Conservation (phyloP, 1,139 yeast genomes). For the Taiozyma sp. region DNA sequence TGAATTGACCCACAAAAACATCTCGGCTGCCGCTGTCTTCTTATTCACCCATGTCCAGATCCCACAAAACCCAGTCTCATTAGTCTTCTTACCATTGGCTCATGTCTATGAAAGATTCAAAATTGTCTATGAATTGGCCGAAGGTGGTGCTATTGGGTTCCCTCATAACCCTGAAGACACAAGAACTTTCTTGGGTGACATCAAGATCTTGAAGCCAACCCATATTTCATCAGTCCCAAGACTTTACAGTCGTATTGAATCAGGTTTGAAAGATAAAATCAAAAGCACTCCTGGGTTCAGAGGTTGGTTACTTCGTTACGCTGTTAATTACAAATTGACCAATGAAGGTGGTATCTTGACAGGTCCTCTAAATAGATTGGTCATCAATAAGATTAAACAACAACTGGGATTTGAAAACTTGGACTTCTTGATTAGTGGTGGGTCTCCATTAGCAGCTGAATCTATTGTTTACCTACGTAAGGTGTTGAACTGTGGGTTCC, state of each 20-base stretch:
- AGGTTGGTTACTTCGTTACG: conserved; percentile 22
- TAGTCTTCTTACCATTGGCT: conserved; percentile 53
- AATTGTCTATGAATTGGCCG: conserved; percentile 22
- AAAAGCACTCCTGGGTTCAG: conserved; percentile 22
- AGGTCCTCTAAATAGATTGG: conserved; percentile 35
- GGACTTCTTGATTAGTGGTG: conserved; percentile 37
- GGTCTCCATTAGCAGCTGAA: conserved; percentile 46
- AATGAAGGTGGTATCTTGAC: conserved; percentile 34
- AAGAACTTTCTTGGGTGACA: conserved; percentile 39
- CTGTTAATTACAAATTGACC: conserved; percentile 23
- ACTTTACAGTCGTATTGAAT: conserved; percentile 45
- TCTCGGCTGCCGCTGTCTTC: conserved; percentile 35
- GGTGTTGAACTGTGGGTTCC: conserved; percentile 40
- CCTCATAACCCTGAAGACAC: conserved; percentile 41
- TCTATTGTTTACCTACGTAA: conserved; percentile 43
- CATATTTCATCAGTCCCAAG: conserved; percentile 47
- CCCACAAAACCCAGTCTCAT: conserved; percentile 21
- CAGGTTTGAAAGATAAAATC: conserved; percentile 36
- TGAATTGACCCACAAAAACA: conserved; percentile 38
- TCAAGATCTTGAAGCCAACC: conserved; percentile 38
- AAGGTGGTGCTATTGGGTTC: conserved; percentile 39
- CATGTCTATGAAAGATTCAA: conserved; percentile 53
- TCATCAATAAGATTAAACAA: conserved; percentile 34
- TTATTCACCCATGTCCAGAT: conserved; percentile 21
- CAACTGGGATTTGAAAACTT: conserved; percentile 40